These are phyloP conservation scores for Diversispora eburnea DNA, from an alignment of 192 early-diverging fungal species.

Conservation along the genomic window DNA sequence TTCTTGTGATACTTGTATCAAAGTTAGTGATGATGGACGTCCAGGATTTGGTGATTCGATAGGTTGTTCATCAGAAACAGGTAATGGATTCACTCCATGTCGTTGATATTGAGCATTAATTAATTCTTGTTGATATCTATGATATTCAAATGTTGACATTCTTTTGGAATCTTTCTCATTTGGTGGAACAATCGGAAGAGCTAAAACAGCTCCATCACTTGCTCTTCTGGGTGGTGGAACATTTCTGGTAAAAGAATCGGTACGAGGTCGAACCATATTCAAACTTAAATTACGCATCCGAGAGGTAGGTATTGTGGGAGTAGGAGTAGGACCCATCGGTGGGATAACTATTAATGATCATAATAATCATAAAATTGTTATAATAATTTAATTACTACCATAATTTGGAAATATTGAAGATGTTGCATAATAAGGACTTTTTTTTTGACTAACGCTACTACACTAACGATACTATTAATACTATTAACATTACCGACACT, in stretches of 20 bases:
- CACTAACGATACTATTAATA: no score
- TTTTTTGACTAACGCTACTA: no score
- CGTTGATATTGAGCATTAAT: background rate
- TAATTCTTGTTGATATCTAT: constrained; percentile 15
- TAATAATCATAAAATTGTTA: no score
- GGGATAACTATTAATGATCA: no score
- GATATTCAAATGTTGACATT: constrained; percentile 13
- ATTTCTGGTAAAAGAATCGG: background rate
- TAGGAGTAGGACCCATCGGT: no score
- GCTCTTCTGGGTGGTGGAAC: background rate
- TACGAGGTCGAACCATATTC: no score
- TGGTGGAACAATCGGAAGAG: background rate
- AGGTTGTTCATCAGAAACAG: background rate
- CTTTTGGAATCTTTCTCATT: background rate
- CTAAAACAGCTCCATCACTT: background rate
- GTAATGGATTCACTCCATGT: background rate
- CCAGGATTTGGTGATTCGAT: background rate
- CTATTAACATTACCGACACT: no score
- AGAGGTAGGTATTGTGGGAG: no score
- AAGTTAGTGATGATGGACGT: background rate
- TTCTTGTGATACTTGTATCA: background rate
- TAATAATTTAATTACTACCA: no score
- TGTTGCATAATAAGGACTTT: no score
- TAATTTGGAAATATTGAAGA: no score
- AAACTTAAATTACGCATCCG: no score